Conservation (phyloP, 345 rosid genomes). For the Brassica rapa region DNA sequence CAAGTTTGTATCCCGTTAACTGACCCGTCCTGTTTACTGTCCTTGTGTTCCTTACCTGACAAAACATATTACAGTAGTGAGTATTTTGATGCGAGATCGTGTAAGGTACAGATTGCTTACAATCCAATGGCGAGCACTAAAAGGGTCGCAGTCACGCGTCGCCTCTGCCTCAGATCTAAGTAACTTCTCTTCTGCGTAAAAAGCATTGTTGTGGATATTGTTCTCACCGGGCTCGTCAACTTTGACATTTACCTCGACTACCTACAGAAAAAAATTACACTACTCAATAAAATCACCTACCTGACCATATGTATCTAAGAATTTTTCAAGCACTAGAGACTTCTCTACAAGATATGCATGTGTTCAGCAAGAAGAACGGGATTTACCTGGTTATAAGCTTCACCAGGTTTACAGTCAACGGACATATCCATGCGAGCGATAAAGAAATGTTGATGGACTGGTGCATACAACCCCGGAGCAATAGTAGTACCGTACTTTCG, state of each 20-base stretch:
- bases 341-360: not conserved
- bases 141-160: constrained; percentile 77
- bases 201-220: constrained; percentile 87
- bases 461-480: constrained; percentile 90
- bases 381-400: constrained; percentile 78
- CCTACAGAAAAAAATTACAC: constrained; percentile 45
- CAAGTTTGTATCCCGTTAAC: constrained; percentile 77
- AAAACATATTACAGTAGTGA: constrained; percentile 4
- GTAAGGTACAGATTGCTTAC: constrained; percentile 51
- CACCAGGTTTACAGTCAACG: constrained; percentile 85
- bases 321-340: not conserved
- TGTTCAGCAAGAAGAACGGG: not conserved
- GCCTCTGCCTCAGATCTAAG: constrained; percentile 77
- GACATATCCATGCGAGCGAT: constrained; percentile 95
- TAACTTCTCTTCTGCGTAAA: constrained; percentile 81
- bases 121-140: constrained; percentile 89
- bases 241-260: constrained; percentile 76
- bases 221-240: constrained; percentile 78
- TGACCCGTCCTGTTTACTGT: constrained; percentile 89
- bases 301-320: constrained; percentile 16
- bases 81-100: constrained; percentile 11
- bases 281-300: not conserved
- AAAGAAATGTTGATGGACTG: constrained; percentile 93
- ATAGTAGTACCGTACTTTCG: constrained; percentile 89
- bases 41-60: constrained; percentile 85